Evolutionary conservation across 495 filamentous ascomycete genomes (phyloP), one percentile per base, ranked within the genome.

Genomic region (Astrothelium subdiscretum): DNA sequence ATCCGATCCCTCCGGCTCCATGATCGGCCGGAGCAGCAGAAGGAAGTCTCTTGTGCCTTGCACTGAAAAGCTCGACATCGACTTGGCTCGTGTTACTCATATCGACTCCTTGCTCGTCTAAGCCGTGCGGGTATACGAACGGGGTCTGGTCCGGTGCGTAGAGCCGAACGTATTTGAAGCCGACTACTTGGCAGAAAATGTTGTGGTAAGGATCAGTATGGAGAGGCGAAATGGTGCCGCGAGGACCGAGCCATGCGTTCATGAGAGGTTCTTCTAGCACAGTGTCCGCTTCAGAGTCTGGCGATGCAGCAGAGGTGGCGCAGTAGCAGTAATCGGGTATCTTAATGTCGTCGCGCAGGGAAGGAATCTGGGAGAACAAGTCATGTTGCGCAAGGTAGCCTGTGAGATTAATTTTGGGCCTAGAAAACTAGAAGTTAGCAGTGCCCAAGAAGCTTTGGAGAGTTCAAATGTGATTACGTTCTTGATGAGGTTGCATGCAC

Each of bases 191-290:
- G 22, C 86, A 84, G 12, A 98, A 81, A 32, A 97, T 83, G 67
- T 98, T 98, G 68, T 97, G 88, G 70, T 96, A 91, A 1, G 91
- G 90, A 69, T 98, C 94, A 24, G 90, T 92, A 71, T 98, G 94
- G 22, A 97, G 74, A 4, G 95, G 94, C 0, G 89, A 95, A 43
- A 97, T 91, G 1, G 94, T 97, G 52, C 85, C 86, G 0, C 83
- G 75, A 0, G 94, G 94, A 0, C 94, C 94, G 60, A 97, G 87
- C 94, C 94, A 98, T 3, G 89, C 91, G 71, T 98, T 97, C 27
- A 77, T 61, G 5, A 73, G 35, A 1, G 73, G 72, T 29, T 69
- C 68, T 13, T 59, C 31, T 15, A 58, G 35, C 12, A 43, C 52
- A 8, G 75, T 70, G 26, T 58, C 43, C 8, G 59, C 29, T 1